Base-by-base conservation (phyloP, 2,329 filamentous ascomycete species). In the Pseudocercospora macadamiae region DNA sequence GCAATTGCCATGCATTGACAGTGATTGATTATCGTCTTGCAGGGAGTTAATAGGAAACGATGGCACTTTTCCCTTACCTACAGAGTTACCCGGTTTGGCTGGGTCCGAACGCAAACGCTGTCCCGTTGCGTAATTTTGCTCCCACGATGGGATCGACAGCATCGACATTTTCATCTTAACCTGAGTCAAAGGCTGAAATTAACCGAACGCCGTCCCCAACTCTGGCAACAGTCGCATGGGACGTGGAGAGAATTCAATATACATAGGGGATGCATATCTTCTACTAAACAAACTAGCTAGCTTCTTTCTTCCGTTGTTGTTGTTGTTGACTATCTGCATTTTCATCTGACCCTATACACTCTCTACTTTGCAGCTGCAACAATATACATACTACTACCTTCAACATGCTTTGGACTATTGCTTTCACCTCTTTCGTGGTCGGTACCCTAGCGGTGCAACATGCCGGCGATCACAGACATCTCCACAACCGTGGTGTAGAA, bases 171-270 rank as follows among this genome's bases (percentile, higher is more conserved):
- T 47, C 42, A 49, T 49, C 28, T 49, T 34, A 49, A n/a, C n/a
- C 47, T 30, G 47, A 49, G 28, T 49, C 47, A 49, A 49, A 49
- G 47, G 47, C 47, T 49, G 47, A 49, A 21, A 21, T 34, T 32
- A 49, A 32, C 26, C 47, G 47, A 49, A 28, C 26, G 25, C 47
- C 47, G 47, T 34, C 16, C 26, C 28, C 47, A 49, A 16, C 19
- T 49, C 47, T 49, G 47, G 26, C 47, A 19, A 32, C 26, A 18
- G 9, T 21, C 47, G 47, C 47, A 49, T 30, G 28, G 39, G 19
- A 21, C 23, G 42, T 21, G 28, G 47, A 49, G 47, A 49, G n/a
- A n/a, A n/a, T n/a, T n/a, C n/a, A n/a, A 49, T 34, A 30, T 49
- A 49, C 47, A 32, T 49, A 34, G 26, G 47, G 47, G 26, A 34